Conservation (phyloP, 257 asterid genomes). For the Mitragyna speciosa region DNA sequence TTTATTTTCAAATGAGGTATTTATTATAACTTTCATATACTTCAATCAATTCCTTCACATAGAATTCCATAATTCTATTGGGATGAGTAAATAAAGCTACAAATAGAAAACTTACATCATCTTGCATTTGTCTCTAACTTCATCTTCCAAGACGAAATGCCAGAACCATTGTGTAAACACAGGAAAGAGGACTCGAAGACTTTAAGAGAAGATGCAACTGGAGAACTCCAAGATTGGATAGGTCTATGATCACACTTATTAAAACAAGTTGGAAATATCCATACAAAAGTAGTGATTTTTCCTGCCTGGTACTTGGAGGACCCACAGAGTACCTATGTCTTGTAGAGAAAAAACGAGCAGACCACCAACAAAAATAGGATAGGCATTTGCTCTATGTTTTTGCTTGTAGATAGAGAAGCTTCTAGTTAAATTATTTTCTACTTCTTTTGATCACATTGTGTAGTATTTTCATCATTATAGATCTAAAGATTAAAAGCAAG, state of each 20-base stretch:
- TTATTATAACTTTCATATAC: no score
- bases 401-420: no score
- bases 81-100: no score
- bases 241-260: constrained; percentile 36
- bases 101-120: neutral
- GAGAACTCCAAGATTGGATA: constrained; percentile 37
- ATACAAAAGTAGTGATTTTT: constrained; percentile 22
- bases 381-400: neutral
- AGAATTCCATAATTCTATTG: no score
- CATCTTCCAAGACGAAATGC: constrained; percentile 41
- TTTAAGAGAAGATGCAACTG: constrained; percentile 37
- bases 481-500: constrained; percentile 31
- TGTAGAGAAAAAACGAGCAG: constrained; percentile 67
- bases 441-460: neutral
- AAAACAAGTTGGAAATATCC: constrained; percentile 41
- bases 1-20: constrained; percentile 41
- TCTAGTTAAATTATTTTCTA: neutral
- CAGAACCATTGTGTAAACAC: constrained; percentile 20
- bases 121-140: constrained; percentile 18
- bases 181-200: constrained; percentile 32
- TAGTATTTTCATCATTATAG: constrained; percentile 14
- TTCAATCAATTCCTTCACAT: no score
- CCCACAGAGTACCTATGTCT: constrained; percentile 34
- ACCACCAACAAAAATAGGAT: constrained; percentile 50
- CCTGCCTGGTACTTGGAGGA: constrained; percentile 39